Evolutionary conservation across 2,329 filamentous ascomycete genomes (phyloP), one percentile per base, ranked within the genome.

Genomic region (Aureobasidium lini): DNA sequence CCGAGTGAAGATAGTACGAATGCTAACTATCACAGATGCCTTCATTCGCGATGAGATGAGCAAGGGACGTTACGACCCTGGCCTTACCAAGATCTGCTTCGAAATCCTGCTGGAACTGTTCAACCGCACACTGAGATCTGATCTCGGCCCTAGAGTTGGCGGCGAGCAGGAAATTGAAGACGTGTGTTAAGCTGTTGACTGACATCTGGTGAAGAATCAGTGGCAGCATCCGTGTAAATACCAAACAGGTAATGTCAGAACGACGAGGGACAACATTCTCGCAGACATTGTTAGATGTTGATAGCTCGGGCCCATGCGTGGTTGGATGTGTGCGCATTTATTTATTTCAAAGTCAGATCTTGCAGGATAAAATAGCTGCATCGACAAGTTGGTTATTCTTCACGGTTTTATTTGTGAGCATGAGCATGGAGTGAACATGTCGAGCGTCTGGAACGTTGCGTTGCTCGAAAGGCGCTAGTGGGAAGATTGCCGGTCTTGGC

Each of bases 31-130:
- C 18, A 57, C 62, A 82, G 81, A 95, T 76, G 92, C 92, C 5
- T 96, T 96, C 70, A 95, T 96, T 71, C 82, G 92, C 16, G 92
- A 96, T 69, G 92, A 96, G 77, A 78, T 94, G 61, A 91, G 88
- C 73, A 96, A 96, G 76, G 92, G 91, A n/a, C 81, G 92, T 29
- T 96, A 96, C 69, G 92, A 96, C 71, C 89, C 92, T 0, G 90
- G 89, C 18, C 81, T 96, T 60, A 85, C 86, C 4, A 93, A 91
- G 70, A 83, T 93, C 37, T 96, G 92, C 76, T 96, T 95, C 70
- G 89, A 95, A 78, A 87, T 96, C 72, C 75, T 96, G 67, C 78
- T 94, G 15, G 92, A 96, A 76, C 69, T 96, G 61, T 96, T 96
- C 73, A 85, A 84, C 0, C 79, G 92, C 23, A 85, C 83, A 0